phyloP scores from a whole-genome alignment of 345 rosid genomes.

The Sonneratia caseolaris region DNA sequence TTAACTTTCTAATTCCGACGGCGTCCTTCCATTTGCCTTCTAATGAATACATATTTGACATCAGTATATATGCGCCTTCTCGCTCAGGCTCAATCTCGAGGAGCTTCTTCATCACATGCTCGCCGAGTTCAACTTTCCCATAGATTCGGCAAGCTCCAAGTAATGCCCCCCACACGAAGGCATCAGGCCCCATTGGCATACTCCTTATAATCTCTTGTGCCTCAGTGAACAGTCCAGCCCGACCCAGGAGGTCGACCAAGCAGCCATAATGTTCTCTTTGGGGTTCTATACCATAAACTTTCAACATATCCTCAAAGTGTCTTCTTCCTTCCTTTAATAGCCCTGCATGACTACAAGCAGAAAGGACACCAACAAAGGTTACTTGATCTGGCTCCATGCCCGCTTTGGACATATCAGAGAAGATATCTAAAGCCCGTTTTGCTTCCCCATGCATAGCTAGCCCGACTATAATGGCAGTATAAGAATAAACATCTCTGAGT shows the following conservation, averaged over 20 bases:
- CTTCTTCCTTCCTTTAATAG: slow-evolving; percentile 31
- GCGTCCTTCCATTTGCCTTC: slow-evolving; percentile 46
- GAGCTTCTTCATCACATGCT: slow-evolving; percentile 26
- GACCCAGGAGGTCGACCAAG: slow-evolving; percentile 52
- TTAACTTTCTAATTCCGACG: slow-evolving; percentile 28
- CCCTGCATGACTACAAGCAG: slow-evolving; percentile 50
- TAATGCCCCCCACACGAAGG: slow-evolving; percentile 46
- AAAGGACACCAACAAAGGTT: slow-evolving; percentile 42
- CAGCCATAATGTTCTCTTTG: slow-evolving; percentile 45
- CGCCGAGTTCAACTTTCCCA: slow-evolving; percentile 39
- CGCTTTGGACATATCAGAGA: slow-evolving; percentile 29
- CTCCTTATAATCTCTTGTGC: slow-evolving; percentile 30
- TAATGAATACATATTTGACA: slow-evolving; percentile 48
- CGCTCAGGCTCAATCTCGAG: slow-evolving; percentile 25
- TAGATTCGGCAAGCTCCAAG: slow-evolving; percentile 41
- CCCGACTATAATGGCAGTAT: slow-evolving; percentile 42
- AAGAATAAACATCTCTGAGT: slow-evolving; percentile 35
- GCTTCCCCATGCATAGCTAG: slow-evolving; percentile 47
- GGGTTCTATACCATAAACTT: slow-evolving; percentile 36
- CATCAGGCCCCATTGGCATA: slow-evolving; percentile 41
- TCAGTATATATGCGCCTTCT: slow-evolving; percentile 37
- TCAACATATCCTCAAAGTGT: slow-evolving; percentile 38
- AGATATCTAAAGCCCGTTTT: slow-evolving; percentile 24
- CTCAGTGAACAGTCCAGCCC: slow-evolving; percentile 34
- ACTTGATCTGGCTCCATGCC: slow-evolving; percentile 39